Percentiles rank a stretch among this genome's conserved stretches.
Conservation (phyloP, 1,139 yeast species). For the Taphrina populina region DNA sequence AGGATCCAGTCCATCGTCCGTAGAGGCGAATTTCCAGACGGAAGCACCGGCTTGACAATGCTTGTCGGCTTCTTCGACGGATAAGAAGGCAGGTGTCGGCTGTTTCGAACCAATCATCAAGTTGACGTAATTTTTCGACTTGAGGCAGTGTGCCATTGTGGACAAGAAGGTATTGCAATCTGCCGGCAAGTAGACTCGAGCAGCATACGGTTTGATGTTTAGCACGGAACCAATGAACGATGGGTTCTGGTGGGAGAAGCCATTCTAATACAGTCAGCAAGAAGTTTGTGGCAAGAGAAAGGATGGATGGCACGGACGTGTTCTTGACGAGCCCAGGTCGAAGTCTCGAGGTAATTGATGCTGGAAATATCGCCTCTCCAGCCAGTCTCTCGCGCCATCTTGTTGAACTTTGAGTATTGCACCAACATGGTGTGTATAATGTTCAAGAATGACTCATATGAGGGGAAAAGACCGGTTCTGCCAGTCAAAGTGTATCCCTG, state of each 20-base stretch:
- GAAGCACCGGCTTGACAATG: conserved; percentile 41
- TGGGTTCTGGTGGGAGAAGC: conserved; percentile 40
- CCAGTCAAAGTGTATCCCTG: conserved; percentile 40
- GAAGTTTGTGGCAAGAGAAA: not conserved
- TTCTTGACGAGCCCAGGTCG: conserved; percentile 41
- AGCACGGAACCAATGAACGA: conserved; percentile 39
- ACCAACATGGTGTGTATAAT: conserved; percentile 40
- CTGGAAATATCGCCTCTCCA: conserved; percentile 39
- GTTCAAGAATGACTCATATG: conserved; percentile 40
- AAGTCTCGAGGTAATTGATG: conserved; percentile 39
- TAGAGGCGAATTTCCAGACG: conserved; percentile 40
- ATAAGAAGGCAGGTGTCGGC: conserved; percentile 38
- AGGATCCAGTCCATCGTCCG: conserved; percentile 39
- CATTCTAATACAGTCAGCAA: conserved; percentile 31
- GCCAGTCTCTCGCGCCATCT: conserved; percentile 39
- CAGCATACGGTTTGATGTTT: conserved; percentile 38
- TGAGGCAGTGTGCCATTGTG: conserved; percentile 38
- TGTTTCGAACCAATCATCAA: conserved; percentile 40
- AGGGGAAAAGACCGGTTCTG: conserved; percentile 40
- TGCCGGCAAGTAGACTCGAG: conserved; percentile 40
- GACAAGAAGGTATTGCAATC: conserved; percentile 40
- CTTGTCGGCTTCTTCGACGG: conserved; percentile 39
- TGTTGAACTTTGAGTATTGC: conserved; percentile 40
- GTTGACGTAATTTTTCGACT: conserved; percentile 38
- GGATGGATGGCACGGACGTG: conserved; percentile 23